These are phyloP conservation scores for Tolypocladium tundrense DNA, from an alignment of 2,329 filamentous ascomycete species.

Conservation along the genomic window DNA sequence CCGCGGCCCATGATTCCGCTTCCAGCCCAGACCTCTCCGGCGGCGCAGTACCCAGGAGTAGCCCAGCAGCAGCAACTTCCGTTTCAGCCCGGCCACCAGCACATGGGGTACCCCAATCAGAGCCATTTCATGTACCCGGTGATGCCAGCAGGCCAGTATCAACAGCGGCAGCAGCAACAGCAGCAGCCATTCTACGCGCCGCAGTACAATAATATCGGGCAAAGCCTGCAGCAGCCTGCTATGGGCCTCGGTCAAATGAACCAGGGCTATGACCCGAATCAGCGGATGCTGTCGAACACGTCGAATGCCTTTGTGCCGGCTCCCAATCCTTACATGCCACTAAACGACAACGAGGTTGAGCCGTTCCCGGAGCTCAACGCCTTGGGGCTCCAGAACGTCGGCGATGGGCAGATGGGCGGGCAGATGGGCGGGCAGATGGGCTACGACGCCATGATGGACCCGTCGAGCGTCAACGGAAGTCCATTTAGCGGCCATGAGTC, in stretches of 20 bases:
- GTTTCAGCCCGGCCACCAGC: constrained; percentile 1
- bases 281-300: constrained; percentile 15
- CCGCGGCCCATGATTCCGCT: constrained; percentile 23
- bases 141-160: constrained; percentile 15
- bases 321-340: constrained; percentile 12
- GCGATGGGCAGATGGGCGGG: constrained; percentile 12
- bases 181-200: constrained; percentile 10
- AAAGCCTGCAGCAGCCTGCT: constrained; percentile 14
- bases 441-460: constrained; percentile 20
- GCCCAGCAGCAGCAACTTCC: constrained; percentile 10
- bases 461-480: constrained; percentile 22
- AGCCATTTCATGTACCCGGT: constrained; percentile 15
- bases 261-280: constrained; percentile 12
- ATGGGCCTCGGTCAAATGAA: constrained; percentile 16
- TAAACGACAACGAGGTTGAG: constrained; percentile 17
- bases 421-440: constrained; percentile 18
- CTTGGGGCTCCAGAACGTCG: constrained; percentile 19
- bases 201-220: constrained; percentile 16
- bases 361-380: constrained; percentile 21
- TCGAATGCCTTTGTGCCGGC: constrained; percentile 13
- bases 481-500: constrained; percentile 26
- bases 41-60: constrained; percentile 10
- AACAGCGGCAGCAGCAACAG: constrained; percentile 8
- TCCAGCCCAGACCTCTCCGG: constrained; percentile 11
- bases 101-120: constrained; percentile 7